phyloP scores from a whole-genome alignment of 108 stramenopile genomes.

The Skeletonema grethae region DNA sequence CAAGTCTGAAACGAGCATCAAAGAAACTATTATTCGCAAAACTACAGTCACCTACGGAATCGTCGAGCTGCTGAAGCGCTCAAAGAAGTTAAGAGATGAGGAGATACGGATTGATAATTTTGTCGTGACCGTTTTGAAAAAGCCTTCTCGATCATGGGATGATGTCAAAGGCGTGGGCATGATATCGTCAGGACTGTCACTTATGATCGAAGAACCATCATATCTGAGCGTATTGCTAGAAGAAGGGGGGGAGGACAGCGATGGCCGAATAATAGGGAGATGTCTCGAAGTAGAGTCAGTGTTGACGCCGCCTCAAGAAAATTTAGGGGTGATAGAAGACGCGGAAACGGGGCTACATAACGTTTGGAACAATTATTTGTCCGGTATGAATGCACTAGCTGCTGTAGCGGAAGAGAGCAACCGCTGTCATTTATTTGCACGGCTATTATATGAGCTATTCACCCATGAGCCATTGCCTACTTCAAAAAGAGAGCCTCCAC shows the following conservation, averaged over 20 bases:
- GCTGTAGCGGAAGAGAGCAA: not conserved
- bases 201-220: not conserved
- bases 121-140: not conserved
- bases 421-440: slow-evolving; percentile 24
- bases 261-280: not conserved
- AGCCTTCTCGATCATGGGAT: not conserved
- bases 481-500: not conserved
- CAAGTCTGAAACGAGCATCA: not conserved
- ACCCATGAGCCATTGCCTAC: slow-evolving; percentile 5
- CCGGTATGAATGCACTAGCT: too few relatives aligned
- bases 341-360: not conserved
- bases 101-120: slow-evolving; percentile 11
- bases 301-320: not conserved
- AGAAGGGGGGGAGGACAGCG: not conserved
- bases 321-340: not conserved
- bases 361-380: slow-evolving; percentile 2
- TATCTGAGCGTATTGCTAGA: not conserved
- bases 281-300: not conserved
- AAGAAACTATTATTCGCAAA: not conserved
- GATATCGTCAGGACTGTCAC: not conserved
- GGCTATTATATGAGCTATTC: slow-evolving; percentile 25
- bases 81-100: not conserved
- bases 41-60: not conserved
- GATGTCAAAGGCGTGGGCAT: slow-evolving; percentile 6
- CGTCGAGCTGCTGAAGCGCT: not conserved